Percentiles rank a stretch among this genome's conserved stretches.
Conservation (phyloP, 768 basidiomycete species). For the Ramaria rubella region DNA sequence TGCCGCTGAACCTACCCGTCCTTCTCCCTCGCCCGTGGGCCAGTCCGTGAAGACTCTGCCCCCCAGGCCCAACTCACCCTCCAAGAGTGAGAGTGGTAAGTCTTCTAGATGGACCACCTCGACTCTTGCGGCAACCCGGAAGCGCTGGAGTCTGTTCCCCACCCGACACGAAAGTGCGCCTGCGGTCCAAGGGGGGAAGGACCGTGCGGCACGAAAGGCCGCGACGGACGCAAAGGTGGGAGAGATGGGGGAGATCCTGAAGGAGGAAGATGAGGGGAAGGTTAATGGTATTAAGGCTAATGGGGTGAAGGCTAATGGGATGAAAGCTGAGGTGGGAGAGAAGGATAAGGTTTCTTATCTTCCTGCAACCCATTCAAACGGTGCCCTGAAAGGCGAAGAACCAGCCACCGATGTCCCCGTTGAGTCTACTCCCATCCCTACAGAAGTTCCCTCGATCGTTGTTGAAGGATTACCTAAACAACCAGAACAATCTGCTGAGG, state of each 20-base stretch:
- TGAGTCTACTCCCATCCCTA: background rate
- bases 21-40: conserved; percentile 20
- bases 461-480: too few species aligned
- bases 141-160: conserved; percentile 59
- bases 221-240: conserved; percentile 35
- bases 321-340: conserved; percentile 10
- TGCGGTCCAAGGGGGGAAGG: conserved; percentile 27
- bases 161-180: conserved; percentile 21
- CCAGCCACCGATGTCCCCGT: background rate
- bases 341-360: conserved; percentile 10
- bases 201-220: conserved; percentile 22
- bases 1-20: conserved; percentile 31
- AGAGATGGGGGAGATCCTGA: conserved; percentile 65
- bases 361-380: too few species aligned
- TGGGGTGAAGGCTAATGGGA: conserved; percentile 13
- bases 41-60: conserved; percentile 20
- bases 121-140: conserved; percentile 46
- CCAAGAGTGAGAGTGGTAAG: conserved; percentile 22
- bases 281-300: conserved; percentile 10
- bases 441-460: too few species aligned
- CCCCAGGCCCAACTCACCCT: conserved; percentile 24
- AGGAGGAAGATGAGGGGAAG: conserved; percentile 43
- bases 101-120: conserved; percentile 32
- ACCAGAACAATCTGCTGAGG: too few species aligned
- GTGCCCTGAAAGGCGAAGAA: background rate